Evolutionary conservation across 352 stramenopile species (phyloP), one percentile per base, ranked within the genome.

Genomic region (Globisporangium mamillatum): DNA sequence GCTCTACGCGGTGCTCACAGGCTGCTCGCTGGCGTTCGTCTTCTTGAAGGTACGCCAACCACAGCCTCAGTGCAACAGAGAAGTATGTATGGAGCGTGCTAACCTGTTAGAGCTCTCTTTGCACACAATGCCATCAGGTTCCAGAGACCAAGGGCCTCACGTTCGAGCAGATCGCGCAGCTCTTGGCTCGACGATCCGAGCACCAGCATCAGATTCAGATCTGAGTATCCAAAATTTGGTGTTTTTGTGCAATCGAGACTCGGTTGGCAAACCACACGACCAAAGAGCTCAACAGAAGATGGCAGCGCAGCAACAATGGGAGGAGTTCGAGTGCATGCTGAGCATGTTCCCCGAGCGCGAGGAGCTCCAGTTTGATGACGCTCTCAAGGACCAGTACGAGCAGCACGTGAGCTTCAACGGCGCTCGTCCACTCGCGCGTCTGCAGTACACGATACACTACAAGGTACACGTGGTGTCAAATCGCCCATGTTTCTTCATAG

Each of bases 281-380:
- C 7, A 27, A 34, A 58, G 22, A 57, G 22, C 50, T 34, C 53
- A 20, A 29, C 4, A 50, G 53, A 32, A 18, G 27, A 29, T 20
- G 29, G 52, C 3, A 16, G 41, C 5, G 16, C 41, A 77, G 54
- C 74, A 80, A 67, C 83, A 92, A 72, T 65, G 83, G 56, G 83
- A 92, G 20, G 85, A 93, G 73, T 73, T 91, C n/a, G 83, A 89
- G 64, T 93, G 85, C 68, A 83, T 93, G 72, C 57, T 76, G 10
- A 92, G 85, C 70, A 93, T 93, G 83, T 93, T 93, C 55, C 77
- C 74, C 2, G 68, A 63, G 16, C 55, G 44, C 0, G 58, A 81
- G 1, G 85, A 92, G 73, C 53, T 93, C 12, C 48, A 66, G 1
- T 73, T 81, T 8, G 74, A 89, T 55, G 60, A n/a, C 1, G 53